These are phyloP conservation scores for Alnus rubra DNA, from an alignment of 306 rosid species.

Conservation along the genomic window DNA sequence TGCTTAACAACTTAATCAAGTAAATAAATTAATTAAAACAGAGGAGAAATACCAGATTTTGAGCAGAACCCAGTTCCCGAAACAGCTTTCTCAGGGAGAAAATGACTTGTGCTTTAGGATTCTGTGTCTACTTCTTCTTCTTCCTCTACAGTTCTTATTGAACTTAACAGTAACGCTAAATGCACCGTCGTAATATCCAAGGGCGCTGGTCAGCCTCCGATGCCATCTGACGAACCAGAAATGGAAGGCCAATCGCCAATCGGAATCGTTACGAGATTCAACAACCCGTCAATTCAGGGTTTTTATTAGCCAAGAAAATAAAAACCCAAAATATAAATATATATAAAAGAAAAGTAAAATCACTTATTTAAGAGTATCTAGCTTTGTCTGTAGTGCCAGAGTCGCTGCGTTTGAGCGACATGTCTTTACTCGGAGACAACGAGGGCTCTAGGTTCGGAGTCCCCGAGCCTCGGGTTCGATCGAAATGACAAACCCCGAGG, in stretches of 20 bases:
- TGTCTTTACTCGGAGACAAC: conserved; percentile 4
- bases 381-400: conserved; percentile 45
- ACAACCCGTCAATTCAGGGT: conserved; percentile 27
- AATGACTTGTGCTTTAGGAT: conserved; percentile 16
- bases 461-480: conserved; percentile 46
- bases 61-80: conserved; percentile 26
- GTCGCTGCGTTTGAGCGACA: conserved; percentile 32
- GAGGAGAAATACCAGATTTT: conserved; percentile 20
- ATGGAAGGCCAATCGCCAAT: background rate
- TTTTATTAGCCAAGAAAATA: background rate
- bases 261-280: background rate
- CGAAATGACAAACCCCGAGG: conserved; percentile 46
- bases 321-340: background rate
- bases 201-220: conserved; percentile 22
- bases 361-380: background rate
- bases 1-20: background rate
- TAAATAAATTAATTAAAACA: background rate
- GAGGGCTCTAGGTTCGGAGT: conserved; percentile 30
- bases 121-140: conserved; percentile 14
- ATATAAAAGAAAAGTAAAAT: background rate
- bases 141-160: background rate
- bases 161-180: background rate
- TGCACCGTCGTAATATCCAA: conserved; percentile 1
- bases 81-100: conserved; percentile 13
- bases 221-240: conserved; percentile 33